These are phyloP conservation scores for Rosellinia necatrix DNA, from an alignment of 2,329 filamentous ascomycete species.

Conservation along the genomic window DNA sequence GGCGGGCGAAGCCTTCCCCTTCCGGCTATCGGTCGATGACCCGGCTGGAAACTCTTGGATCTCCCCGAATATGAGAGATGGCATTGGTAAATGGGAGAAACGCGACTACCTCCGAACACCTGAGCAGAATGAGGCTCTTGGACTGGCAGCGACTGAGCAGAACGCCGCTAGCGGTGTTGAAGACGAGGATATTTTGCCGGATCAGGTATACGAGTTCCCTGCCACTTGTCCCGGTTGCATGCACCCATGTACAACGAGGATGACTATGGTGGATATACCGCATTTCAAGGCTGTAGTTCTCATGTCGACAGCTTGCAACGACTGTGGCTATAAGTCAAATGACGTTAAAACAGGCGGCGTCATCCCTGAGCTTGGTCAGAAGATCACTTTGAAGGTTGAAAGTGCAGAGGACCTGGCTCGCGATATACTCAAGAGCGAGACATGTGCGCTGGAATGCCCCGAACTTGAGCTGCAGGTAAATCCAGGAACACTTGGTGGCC, in stretches of 20 bases:
- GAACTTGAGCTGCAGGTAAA: slow-evolving; percentile 88
- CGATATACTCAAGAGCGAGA: slow-evolving; percentile 96
- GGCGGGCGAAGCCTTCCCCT: slow-evolving; percentile 77
- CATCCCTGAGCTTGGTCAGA: slow-evolving; percentile 82
- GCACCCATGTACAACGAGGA: slow-evolving; percentile 85
- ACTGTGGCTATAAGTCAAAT: slow-evolving; percentile 92
- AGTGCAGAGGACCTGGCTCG: slow-evolving; percentile 76
- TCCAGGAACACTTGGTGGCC: slow-evolving; percentile 90
- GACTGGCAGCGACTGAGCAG: slow-evolving; percentile 65
- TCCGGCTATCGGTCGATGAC: slow-evolving; percentile 87
- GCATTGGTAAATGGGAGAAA: slow-evolving; percentile 86
- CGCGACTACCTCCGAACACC: slow-evolving; percentile 80
- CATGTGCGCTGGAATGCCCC: slow-evolving; percentile 82
- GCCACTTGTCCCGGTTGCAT: slow-evolving; percentile 90
- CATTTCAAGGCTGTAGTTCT: slow-evolving; percentile 97
- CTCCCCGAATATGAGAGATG: slow-evolving; percentile 79
- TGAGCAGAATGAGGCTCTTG: slow-evolving; percentile 85
- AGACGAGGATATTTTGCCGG: slow-evolving; percentile 87
- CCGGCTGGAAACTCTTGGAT: slow-evolving; percentile 97
- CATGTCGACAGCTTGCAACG: slow-evolving; percentile 90
- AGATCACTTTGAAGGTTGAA: slow-evolving; percentile 77
- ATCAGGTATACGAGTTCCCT: slow-evolving; percentile 92
- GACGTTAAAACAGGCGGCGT: slow-evolving; percentile 97
- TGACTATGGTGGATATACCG: slow-evolving; percentile 98
- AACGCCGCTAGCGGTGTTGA: slow-evolving; percentile 58